Conservation (phyloP, 257 asterid species). For the Salvia rosmarinus region DNA sequence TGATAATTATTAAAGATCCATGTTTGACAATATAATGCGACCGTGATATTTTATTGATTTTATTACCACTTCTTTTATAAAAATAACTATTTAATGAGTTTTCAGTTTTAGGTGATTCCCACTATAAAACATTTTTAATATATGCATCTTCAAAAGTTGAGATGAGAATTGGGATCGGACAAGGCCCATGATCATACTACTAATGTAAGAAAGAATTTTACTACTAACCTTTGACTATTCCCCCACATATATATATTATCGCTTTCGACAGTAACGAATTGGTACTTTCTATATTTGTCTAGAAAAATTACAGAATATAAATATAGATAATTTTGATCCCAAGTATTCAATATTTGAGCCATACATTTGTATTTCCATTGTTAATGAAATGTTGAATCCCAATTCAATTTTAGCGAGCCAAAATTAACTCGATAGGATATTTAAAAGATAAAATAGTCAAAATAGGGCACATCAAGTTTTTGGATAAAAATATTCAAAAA, state of each 20-base stretch:
- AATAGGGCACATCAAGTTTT: no score
- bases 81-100: neutral
- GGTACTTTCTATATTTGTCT: neutral
- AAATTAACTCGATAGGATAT: neutral
- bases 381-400: no score
- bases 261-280: conserved; percentile 19
- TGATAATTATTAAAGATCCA: no score
- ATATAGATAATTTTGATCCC: neutral
- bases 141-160: conserved; percentile 35
- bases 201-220: conserved; percentile 23
- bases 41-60: conserved; percentile 12
- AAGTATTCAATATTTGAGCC: neutral
- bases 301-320: neutral
- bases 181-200: conserved; percentile 31
- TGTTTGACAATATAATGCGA: no score
- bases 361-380: no score
- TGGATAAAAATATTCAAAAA: no score
- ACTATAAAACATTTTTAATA: conserved; percentile 35
- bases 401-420: neutral
- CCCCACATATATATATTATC: conserved; percentile 13
- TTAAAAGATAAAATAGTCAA: no score
- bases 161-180: conserved; percentile 40
- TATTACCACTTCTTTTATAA: conserved; percentile 14
- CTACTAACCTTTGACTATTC: conserved; percentile 15
- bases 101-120: conserved; percentile 42